Percentiles rank a stretch among this genome's conserved stretches.
Conservation (phyloP, 2,329 filamentous ascomycete genomes). For the Sclerotinia glacialis region DNA sequence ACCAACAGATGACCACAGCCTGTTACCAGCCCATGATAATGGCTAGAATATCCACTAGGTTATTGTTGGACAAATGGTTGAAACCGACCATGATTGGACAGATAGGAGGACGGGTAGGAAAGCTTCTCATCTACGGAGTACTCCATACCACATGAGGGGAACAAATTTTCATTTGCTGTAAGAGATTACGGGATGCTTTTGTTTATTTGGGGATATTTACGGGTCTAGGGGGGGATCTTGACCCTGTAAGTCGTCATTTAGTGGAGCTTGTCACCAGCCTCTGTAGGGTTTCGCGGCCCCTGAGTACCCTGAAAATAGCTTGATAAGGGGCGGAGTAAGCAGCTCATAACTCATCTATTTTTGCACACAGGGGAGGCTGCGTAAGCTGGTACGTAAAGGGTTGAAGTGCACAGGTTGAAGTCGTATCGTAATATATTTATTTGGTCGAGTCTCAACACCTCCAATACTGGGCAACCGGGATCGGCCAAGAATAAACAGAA, state of each 20-base stretch:
- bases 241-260: constrained; percentile 13
- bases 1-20: constrained; percentile 5
- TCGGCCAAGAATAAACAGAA: background rate
- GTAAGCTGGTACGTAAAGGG: background rate
- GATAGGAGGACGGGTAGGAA: background rate
- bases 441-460: background rate
- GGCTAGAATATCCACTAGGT: background rate
- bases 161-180: background rate
- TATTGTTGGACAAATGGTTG: background rate
- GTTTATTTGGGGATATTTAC: background rate
- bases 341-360: background rate
- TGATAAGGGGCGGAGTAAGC: background rate
- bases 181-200: background rate
- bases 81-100: constrained; percentile 1
- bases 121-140: background rate
- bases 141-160: background rate
- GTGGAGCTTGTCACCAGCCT: background rate
- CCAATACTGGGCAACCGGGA: background rate
- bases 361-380: background rate
- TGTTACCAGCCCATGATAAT: background rate
- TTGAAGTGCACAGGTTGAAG: background rate
- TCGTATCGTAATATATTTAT: background rate
- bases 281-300: background rate
- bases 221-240: background rate
- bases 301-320: background rate